Percentiles rank a stretch among this genome's conserved stretches.
Conservation (phyloP, 2,329 filamentous ascomycete genomes). For the Scedosporium apiospermum region DNA sequence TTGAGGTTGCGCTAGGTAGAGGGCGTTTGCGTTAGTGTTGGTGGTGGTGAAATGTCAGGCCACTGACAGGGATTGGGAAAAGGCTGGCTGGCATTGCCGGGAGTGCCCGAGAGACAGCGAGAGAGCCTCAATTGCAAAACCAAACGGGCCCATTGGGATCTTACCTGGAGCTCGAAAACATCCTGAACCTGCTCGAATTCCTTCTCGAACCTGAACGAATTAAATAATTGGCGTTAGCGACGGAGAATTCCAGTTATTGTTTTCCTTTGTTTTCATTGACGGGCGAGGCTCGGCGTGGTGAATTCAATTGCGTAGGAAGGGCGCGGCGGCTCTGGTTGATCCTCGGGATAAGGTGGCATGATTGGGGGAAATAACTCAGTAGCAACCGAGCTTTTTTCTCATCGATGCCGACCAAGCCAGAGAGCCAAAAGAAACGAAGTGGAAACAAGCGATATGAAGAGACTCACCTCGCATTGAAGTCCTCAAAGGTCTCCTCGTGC, state of each 20-base stretch:
- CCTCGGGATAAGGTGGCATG: conserved; percentile 1
- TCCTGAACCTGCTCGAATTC: conserved; percentile 97
- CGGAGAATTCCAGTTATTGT: not conserved
- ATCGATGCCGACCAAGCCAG: not conserved
- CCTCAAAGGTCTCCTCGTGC: conserved; percentile 97
- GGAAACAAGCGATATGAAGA: conserved; percentile 5
- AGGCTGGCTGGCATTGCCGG: not conserved
- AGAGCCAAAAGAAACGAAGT: not conserved
- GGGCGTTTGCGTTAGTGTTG: not conserved
- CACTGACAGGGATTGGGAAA: conserved; percentile 1
- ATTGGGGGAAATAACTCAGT: conserved; percentile 3
- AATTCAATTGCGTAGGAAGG: not conserved
- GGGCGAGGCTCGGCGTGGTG: not conserved
- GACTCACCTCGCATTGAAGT: conserved; percentile 85
- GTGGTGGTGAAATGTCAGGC: conserved; percentile 11
- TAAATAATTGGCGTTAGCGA: conserved; percentile 4
- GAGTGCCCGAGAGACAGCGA: not conserved
- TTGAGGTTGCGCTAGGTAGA: conserved; percentile 71
- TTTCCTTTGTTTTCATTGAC: not conserved
- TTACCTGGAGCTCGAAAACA: conserved; percentile 98
- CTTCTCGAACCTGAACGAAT: conserved; percentile 73
- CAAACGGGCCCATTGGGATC: conserved; percentile 5
- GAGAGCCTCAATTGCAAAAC: not conserved
- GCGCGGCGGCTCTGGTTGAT: not conserved
- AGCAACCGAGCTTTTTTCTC: not conserved